Evolutionary conservation across 2,329 filamentous ascomycete species (phyloP), one percentile per base, ranked within the genome.

Genomic region (Xylariaceae sp.): DNA sequence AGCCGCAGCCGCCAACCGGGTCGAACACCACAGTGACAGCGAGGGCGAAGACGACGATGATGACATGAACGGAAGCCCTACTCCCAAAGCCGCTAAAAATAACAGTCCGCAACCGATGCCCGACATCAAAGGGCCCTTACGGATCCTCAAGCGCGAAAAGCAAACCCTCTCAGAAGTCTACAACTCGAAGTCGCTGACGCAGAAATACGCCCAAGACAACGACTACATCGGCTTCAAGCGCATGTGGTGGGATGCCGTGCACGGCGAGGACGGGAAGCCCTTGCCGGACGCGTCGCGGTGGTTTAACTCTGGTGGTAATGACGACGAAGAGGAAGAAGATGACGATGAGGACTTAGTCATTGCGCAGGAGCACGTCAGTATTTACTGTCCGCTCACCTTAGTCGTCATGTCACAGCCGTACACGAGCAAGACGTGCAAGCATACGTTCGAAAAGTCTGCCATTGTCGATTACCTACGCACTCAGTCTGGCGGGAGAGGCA

Each of bases 281-380:
- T 59, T 82, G 1, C 75, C 78, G 0, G 73, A 80, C 47, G 68
- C 76, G 0, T 69, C 70, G 2, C 67, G 67, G 11, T 82, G 79
- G 79, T 82, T 82, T 54, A 65, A 70, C 37, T 51, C 63, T 16
- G 63, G 71, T 27, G 75, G 73, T 3, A 56, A 55, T 16, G 55
- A 45, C 1, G 64, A 55, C 1, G 55, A 52, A 1, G 65, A 55
- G 1, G 66, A 55, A 3, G 73, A 75, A 1, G 80, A 79, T 5
- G 74, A 75, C 14, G 83, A 85, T 44, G 83, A 86, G 17, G 86
- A 91, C 34, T 71, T 91, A 20, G 76, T 83, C 2, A 76, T 91
- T 22, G 75, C 79, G 22, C 73, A 78, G 39, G 80, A 82, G 50
- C 77, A 75, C 4, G 73, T 82, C 42, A 85, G 79, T 62, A 77